phyloP scores from a whole-genome alignment of 306 rosid genomes.

The Spatholobus suberectus region DNA sequence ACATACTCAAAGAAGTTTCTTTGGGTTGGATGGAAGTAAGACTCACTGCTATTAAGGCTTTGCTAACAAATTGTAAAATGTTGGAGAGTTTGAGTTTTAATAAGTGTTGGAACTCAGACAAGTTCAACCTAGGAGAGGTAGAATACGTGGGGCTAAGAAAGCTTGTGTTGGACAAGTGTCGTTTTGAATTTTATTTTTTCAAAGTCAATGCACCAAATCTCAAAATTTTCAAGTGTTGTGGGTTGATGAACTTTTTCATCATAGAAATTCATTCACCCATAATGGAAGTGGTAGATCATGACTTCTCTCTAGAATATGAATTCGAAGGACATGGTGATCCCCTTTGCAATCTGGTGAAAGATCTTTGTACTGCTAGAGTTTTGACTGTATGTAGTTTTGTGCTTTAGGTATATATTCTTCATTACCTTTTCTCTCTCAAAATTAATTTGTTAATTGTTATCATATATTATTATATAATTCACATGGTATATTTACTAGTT shows the following conservation, averaged over 20 bases:
- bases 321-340: neutral
- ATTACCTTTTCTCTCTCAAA: neutral
- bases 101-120: neutral
- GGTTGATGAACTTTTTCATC: neutral
- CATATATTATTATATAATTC: too few relatives aligned
- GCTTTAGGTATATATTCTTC: constrained; percentile 38
- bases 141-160: neutral
- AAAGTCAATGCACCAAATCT: constrained; percentile 10
- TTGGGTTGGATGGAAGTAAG: constrained; percentile 30
- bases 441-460: neutral
- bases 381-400: constrained; percentile 38
- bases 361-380: neutral
- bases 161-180: constrained; percentile 12
- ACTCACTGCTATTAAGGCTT: neutral
- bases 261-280: neutral
- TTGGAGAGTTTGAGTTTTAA: constrained; percentile 24
- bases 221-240: constrained; percentile 16
- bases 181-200: neutral
- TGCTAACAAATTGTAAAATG: neutral
- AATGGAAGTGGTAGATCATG: constrained; percentile 28
- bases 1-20: constrained; percentile 36
- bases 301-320: neutral
- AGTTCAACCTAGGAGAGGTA: neutral
- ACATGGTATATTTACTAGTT: too few relatives aligned
- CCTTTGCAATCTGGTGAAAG: neutral